These are phyloP conservation scores for Aspergillus ochraceus DNA, from an alignment of 2,329 filamentous ascomycete genomes.

Conservation along the genomic window DNA sequence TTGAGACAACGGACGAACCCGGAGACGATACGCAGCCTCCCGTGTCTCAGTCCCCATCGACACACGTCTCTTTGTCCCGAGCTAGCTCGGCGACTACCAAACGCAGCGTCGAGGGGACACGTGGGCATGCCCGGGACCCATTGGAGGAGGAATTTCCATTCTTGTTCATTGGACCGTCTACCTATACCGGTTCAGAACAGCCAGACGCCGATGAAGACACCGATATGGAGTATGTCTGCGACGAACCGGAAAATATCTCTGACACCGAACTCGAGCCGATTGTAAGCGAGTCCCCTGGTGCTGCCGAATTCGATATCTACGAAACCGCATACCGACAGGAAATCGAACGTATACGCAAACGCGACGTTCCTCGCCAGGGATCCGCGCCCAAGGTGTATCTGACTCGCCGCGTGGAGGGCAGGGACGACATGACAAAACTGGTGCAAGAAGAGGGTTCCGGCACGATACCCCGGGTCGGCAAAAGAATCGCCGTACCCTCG, in stretches of 20 bases:
- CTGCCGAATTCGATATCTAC: slow-evolving; percentile 84
- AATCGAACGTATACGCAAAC: slow-evolving; percentile 66
- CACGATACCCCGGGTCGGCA: slow-evolving; percentile 9
- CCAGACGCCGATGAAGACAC: slow-evolving; percentile 14
- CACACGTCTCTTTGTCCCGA: slow-evolving; percentile 28
- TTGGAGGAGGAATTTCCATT: slow-evolving; percentile 66
- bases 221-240: slow-evolving; percentile 6
- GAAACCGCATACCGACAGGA: slow-evolving; percentile 84
- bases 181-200: slow-evolving; percentile 35
- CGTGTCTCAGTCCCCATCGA: slow-evolving; percentile 31
- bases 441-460: slow-evolving; percentile 24
- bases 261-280: slow-evolving; percentile 35
- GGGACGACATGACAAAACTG: slow-evolving; percentile 35
- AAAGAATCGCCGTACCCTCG: slow-evolving; percentile 10
- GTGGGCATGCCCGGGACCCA: slow-evolving; percentile 64
- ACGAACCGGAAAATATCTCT: slow-evolving; percentile 1
- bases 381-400: slow-evolving; percentile 59
- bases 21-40: slow-evolving; percentile 17
- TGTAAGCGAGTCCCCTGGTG: slow-evolving; percentile 81
- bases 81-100: slow-evolving; percentile 33
- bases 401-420: slow-evolving; percentile 51
- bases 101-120: slow-evolving; percentile 47
- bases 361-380: slow-evolving; percentile 37
- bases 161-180: slow-evolving; percentile 71
- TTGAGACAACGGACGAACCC: slow-evolving; percentile 24